Percentiles rank a stretch among this genome's conserved stretches.
Conservation (phyloP, 2,329 filamentous ascomycete genomes). For the Colletotrichum tanaceti region DNA sequence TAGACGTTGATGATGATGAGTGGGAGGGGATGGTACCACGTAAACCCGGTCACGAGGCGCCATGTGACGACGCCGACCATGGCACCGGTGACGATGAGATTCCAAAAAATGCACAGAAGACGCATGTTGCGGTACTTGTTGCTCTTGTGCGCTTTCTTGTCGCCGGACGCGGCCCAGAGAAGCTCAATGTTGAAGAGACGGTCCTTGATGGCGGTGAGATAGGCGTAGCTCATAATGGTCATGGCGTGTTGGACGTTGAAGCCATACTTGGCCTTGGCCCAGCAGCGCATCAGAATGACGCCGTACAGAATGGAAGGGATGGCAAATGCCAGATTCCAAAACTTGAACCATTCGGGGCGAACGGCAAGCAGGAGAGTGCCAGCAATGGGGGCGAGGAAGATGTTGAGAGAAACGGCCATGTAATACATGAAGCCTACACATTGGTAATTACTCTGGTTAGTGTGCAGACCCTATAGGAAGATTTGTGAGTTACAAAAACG, state of each 20-base stretch:
- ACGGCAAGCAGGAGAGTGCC: conserved; percentile 55
- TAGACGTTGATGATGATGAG: conserved; percentile 53
- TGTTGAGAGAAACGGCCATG: conserved; percentile 53
- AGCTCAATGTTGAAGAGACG: conserved; percentile 53
- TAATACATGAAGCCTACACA: conserved; percentile 53
- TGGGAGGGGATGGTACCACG: conserved; percentile 55
- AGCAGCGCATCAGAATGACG: conserved; percentile 53
- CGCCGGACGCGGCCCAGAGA: conserved; percentile 54
- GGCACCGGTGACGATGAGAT: conserved; percentile 47
- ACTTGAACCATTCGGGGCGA: conserved; percentile 55
- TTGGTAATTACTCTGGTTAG: too few species aligned
- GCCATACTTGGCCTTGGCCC: conserved; percentile 55
- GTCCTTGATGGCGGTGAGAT: conserved; percentile 56
- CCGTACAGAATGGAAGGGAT: conserved; percentile 55
- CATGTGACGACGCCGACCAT: conserved; percentile 52
- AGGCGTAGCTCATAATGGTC: conserved; percentile 56
- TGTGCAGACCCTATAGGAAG: too few species aligned
- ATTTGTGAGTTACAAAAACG: too few species aligned
- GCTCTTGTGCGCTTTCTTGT: conserved; percentile 54
- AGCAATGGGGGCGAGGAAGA: conserved; percentile 55
- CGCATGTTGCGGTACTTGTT: conserved; percentile 58
- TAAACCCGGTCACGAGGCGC: conserved; percentile 49
- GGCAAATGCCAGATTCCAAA: conserved; percentile 58
- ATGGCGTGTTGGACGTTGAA: conserved; percentile 57
- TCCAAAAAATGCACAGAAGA: conserved; percentile 54